A percentile compares a stretch with the other conserved stretches of the same genome.
Conservation (phyloP, 768 basidiomycete genomes). For the Lactarius deliciosus region DNA sequence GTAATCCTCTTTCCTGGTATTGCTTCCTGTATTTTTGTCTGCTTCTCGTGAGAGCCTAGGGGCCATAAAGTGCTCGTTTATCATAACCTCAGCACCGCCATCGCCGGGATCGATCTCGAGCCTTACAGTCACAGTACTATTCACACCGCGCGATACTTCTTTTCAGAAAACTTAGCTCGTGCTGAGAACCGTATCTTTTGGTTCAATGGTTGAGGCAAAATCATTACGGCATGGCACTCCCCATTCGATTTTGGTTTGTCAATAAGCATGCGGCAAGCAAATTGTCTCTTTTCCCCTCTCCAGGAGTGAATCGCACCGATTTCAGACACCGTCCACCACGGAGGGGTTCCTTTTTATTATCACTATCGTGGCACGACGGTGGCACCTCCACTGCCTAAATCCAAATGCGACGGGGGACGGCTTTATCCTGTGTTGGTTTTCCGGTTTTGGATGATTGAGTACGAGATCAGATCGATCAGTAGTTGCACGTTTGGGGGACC, state of each 20-base stretch:
- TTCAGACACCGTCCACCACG: neutral
- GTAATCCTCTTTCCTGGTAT: neutral
- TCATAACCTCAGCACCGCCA: constrained; percentile 23
- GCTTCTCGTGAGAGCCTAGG: constrained; percentile 1
- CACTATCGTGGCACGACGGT: neutral
- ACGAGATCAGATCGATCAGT: neutral
- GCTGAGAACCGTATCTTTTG: neutral
- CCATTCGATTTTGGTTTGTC: neutral
- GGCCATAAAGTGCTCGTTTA: neutral
- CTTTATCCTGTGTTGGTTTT: neutral
- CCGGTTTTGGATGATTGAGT: neutral
- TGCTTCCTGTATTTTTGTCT: neutral
- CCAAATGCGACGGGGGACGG: neutral
- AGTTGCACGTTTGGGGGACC: neutral
- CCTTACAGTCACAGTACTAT: neutral
- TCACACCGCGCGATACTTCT: neutral
- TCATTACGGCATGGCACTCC: neutral
- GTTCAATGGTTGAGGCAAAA: neutral
- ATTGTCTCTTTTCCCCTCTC: neutral
- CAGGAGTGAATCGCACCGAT: neutral
- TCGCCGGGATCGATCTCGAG: constrained; percentile 24
- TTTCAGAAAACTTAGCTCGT: neutral
- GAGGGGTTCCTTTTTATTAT: neutral
- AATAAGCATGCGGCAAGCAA: neutral
- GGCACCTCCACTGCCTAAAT: neutral